Evolutionary conservation across 306 rosid genomes (phyloP), one percentile per base, ranked within the genome.

Genomic region (Acacia acuminata): DNA sequence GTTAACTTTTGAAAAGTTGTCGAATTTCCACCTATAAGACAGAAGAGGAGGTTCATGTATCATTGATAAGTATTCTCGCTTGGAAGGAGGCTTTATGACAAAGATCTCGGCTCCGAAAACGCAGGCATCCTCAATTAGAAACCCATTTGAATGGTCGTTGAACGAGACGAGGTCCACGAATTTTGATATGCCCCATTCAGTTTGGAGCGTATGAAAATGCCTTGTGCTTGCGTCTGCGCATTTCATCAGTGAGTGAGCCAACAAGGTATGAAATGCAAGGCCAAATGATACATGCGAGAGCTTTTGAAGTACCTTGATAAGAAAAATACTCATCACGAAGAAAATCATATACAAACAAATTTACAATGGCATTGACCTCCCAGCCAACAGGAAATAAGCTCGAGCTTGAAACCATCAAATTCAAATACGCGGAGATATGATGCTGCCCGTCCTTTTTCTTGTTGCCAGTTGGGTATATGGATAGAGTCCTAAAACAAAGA

Each of bases 301-400:
- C 17, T 3, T 22, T n/a, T 3, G 14, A 0, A 25, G 67, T 68
- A 87, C 90, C 90, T 82, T 84, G 86, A 32, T 82, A 69, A 64
- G 56, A 64, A 13, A 64, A 36, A 20, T 84, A 87, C 53, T 82
- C 82, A 20, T 87, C 82, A 7, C 71, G 55, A 0, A 45, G 45
- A 53, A 74, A 82, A 75, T 87, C 82, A 16, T 78, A 78, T 22
- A 44, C 77, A 16, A 82, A 87, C 6, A 87, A 78, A 56, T 84
- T 87, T 19, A 87, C 81, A 17, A 87, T 75, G 75, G 86, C 90
- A 2, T 84, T 84, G 79, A 79, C 70, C 71, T 87, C 88, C 90
- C 84, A 84, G 25, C 84, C 88, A 61, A 75, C 2, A 44, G 84
- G 84, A 63, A 69, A 44, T 0, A 77, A 78, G 42, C 34, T 63